Evolutionary conservation across 2,329 filamentous ascomycete genomes (phyloP), one percentile per base, ranked within the genome.

Genomic region (Claviceps africana): DNA sequence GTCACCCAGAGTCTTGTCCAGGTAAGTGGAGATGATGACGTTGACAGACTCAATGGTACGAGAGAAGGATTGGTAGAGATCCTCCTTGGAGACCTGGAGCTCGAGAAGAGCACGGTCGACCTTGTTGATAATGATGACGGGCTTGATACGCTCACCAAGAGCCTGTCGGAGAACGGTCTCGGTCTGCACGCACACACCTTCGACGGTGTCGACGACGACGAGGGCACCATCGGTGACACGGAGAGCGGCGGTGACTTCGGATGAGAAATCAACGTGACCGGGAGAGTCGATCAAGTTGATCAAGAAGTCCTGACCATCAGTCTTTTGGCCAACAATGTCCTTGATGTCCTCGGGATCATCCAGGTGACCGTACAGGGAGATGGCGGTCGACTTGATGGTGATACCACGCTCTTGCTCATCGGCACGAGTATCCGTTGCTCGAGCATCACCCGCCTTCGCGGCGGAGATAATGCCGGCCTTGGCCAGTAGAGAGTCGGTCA

Each of bases 221-320:
- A 98, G 88, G 67, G 93, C 93, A 88, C 93, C 93, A 69, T 98
- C 93, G 65, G 93, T 98, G 76, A 98, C 93, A 88, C 93, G 93
- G 69, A 98, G 91, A 71, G 93, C 93, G 71, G 93, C 93, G 70
- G 93, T 98, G 71, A 98, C 93, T 73, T 98, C 93, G 61, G 93
- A 98, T 43, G 93, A 98, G 85, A 98, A 98, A 78, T 98, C 93
- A 78, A 98, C 93, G 91, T 98, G 93, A 82, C 93, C 93, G 58
- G 93, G 93, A 56, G 93, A 98, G 77, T 98, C 93, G 73, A 98
- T 98, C 76, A 98, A 82, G 85, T 98, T 98, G 85, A 98, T 94
- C 80, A 98, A 81, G 86, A 98, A 98, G 72, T 95, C 88, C 72
- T 85, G 86, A 73, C 93, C 93, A 58, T 89, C 81, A 62, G 88